Percentiles rank a stretch among this genome's conserved stretches.
These are phyloP conservation scores for Microdochium bolleyi DNA, from an alignment of 2,329 filamentous ascomycete species.

Conservation along the genomic window DNA sequence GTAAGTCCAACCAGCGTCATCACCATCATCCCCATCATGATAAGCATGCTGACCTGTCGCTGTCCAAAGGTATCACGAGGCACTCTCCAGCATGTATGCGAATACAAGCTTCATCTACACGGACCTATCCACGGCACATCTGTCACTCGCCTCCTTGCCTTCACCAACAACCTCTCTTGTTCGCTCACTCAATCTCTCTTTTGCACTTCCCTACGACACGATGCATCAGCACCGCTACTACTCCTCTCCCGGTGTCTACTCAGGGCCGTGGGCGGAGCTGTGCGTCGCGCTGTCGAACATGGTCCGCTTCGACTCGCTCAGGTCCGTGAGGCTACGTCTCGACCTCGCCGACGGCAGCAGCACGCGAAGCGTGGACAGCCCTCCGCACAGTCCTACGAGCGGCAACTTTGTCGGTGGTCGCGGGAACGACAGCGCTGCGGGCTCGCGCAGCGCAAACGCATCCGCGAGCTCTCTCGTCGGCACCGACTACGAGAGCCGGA, in stretches of 20 bases:
- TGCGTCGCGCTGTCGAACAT: constrained; percentile 11
- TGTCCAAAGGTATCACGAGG: constrained; percentile 8
- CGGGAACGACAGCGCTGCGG: neutral
- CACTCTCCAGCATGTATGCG: constrained; percentile 9
- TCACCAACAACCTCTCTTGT: constrained; percentile 2
- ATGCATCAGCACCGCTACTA: constrained; percentile 8
- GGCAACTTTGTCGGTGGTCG: neutral
- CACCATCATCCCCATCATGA: neutral
- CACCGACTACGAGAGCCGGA: neutral
- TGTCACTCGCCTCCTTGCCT: constrained; percentile 4
- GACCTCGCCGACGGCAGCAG: constrained; percentile 6
- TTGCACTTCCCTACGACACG: constrained; percentile 8
- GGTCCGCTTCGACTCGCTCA: constrained; percentile 9
- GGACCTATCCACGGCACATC: constrained; percentile 9
- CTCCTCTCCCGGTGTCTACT: neutral
- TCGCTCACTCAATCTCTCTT: constrained; percentile 10
- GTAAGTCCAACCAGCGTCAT: constrained; percentile 3
- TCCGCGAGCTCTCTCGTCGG: neutral
- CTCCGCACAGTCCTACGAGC: neutral
- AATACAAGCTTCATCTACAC: constrained; percentile 10
- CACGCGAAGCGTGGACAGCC: too few species aligned
- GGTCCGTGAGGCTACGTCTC: constrained; percentile 8
- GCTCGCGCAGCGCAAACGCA: neutral
- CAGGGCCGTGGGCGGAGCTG: constrained; percentile 9
- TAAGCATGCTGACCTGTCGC: neutral